Evolutionary conservation across 768 basidiomycete genomes (phyloP).

Genomic region (Amanita pallidorosea): DNA sequence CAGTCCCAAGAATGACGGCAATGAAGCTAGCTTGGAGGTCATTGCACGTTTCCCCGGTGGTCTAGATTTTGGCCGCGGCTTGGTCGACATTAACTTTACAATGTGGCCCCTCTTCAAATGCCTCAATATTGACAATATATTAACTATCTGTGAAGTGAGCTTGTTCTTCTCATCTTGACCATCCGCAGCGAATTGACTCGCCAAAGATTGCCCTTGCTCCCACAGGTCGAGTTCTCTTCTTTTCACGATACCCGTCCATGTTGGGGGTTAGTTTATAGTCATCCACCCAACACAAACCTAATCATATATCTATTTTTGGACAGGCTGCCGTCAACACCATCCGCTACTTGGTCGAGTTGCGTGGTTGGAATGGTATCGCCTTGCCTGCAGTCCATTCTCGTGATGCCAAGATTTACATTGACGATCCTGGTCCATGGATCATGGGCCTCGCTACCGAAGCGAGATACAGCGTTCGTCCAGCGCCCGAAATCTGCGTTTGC

Average conservation of each 20-base stretch:
- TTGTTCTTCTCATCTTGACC: not conserved
- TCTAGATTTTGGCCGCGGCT: slow-evolving; percentile 81
- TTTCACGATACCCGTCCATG: slow-evolving; percentile 85
- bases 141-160: slow-evolving; percentile 80
- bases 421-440: slow-evolving; percentile 97
- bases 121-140: slow-evolving; percentile 85
- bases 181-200: not conserved
- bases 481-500: slow-evolving; percentile 77
- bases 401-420: slow-evolving; percentile 87
- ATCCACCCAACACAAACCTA: slow-evolving; percentile 2
- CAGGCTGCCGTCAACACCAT: slow-evolving; percentile 84
- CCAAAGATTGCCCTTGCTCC: slow-evolving; percentile 61
- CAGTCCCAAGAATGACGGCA: slow-evolving; percentile 48
- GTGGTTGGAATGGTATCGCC: slow-evolving; percentile 88
- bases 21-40: slow-evolving; percentile 58
- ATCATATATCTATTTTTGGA: slow-evolving; percentile 2
- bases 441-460: slow-evolving; percentile 83
- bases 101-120: slow-evolving; percentile 97
- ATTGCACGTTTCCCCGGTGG: slow-evolving; percentile 90
- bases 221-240: slow-evolving; percentile 68
- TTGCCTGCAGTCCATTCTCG: slow-evolving; percentile 76
- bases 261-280: slow-evolving; percentile 48
- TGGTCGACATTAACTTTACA: slow-evolving; percentile 91
- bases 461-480: slow-evolving; percentile 62
- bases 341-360: slow-evolving; percentile 84